A percentile compares a stretch with the other conserved stretches of the same genome.
These are phyloP conservation scores for Ceratocystis alfenasii DNA, from an alignment of 2,329 filamentous ascomycete genomes.

Conservation along the genomic window DNA sequence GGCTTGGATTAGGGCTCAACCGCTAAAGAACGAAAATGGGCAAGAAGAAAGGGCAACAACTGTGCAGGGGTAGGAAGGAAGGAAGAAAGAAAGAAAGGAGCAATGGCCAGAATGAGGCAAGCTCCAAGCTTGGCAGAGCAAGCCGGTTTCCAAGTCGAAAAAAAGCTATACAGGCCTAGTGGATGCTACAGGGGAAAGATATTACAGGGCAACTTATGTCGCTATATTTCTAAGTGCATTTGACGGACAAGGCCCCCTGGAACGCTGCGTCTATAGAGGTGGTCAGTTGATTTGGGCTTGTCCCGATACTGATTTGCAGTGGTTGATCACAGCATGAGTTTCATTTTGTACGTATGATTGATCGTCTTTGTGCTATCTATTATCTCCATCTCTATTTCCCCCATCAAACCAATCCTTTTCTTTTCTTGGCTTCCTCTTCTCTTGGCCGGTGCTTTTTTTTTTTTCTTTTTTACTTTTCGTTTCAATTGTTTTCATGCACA, in stretches of 20 bases:
- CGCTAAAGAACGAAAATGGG: background rate
- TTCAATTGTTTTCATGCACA: background rate
- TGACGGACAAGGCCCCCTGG: background rate
- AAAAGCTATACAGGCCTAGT: too few relatives aligned
- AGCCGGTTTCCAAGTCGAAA: too few relatives aligned
- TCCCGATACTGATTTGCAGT: background rate
- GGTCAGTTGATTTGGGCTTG: constrained; percentile 1
- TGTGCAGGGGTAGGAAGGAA: background rate
- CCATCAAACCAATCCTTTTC: background rate
- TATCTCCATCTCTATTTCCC: background rate
- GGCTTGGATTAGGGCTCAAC: constrained; percentile 4
- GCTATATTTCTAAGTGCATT: too few relatives aligned
- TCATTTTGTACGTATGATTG: background rate
- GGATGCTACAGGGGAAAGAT: too few relatives aligned
- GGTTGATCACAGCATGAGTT: constrained; percentile 3
- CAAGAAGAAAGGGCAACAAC: background rate
- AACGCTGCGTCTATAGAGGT: background rate
- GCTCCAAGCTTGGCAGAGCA: constrained; percentile 8
- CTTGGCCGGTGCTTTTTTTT: background rate
- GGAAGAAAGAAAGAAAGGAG: constrained; percentile 2
- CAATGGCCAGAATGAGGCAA: constrained; percentile 13
- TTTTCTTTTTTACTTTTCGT: background rate
- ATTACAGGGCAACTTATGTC: too few relatives aligned
- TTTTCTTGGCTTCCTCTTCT: background rate
- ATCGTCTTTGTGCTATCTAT: background rate